Evolutionary conservation across 768 basidiomycete genomes (phyloP).

Genomic region (Strobilomyces echinocephalus): DNA sequence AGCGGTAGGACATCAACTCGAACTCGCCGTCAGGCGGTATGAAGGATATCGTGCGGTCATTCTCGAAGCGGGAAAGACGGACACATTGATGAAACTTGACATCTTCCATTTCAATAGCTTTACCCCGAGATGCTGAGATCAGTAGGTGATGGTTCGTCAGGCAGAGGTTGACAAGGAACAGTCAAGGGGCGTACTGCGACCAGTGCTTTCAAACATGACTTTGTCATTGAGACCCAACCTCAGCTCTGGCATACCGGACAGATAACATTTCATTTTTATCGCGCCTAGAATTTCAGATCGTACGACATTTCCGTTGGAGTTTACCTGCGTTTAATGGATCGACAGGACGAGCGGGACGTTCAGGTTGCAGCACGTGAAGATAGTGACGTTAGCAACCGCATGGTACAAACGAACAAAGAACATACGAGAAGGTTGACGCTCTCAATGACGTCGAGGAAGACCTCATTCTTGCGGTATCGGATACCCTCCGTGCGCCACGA

Average conservation of each 20-base stretch:
- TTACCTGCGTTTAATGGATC: slow-evolving; percentile 58
- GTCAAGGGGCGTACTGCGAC: slow-evolving; percentile 63
- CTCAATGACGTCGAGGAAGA: slow-evolving; percentile 97
- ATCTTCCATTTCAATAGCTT: slow-evolving; percentile 99
- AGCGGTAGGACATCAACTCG: slow-evolving; percentile 96
- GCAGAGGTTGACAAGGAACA: background rate
- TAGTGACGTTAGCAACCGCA: background rate
- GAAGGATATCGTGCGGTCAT: slow-evolving; percentile 98
- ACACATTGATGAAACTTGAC: slow-evolving; percentile 99
- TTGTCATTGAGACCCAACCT: slow-evolving; percentile 96
- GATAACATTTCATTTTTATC: slow-evolving; percentile 99
- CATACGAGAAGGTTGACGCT: slow-evolving; percentile 91
- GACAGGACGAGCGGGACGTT: background rate
- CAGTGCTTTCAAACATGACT: slow-evolving; percentile 98
- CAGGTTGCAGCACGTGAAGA: background rate
- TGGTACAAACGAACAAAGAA: slow-evolving; percentile 7
- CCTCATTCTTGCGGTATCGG: slow-evolving; percentile 96
- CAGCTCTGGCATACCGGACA: slow-evolving; percentile 99
- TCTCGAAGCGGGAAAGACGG: slow-evolving; percentile 93
- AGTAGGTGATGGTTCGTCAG: background rate
- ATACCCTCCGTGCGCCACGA: slow-evolving; percentile 99
- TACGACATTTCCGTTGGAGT: slow-evolving; percentile 94
- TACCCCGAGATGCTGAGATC: slow-evolving; percentile 57
- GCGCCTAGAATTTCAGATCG: slow-evolving; percentile 98
- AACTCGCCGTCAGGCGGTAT: slow-evolving; percentile 99